Conservation (phyloP, 1,284 basidiomycete genomes). For the Stygiomarasmius scandens region DNA sequence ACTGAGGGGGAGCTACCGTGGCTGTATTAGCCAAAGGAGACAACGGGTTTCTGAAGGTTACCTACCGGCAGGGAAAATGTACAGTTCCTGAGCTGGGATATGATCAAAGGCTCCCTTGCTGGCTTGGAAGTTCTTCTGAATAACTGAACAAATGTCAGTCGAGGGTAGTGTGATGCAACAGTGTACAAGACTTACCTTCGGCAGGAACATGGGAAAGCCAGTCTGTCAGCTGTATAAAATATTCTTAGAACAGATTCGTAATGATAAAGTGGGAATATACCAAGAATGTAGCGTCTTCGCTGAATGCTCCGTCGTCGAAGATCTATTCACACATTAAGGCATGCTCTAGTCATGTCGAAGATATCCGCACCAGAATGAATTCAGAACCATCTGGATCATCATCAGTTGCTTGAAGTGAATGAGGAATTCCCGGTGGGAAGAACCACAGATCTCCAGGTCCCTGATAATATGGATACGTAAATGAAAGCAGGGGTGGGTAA, state of each 20-base stretch:
- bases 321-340: constrained; percentile 39
- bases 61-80: constrained; percentile 67
- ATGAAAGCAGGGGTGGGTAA: neutral
- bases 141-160: constrained; percentile 42
- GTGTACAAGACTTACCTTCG: constrained; percentile 33
- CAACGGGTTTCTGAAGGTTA: too few relatives aligned
- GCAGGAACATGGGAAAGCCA: constrained; percentile 65
- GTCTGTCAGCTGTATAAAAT: constrained; percentile 52
- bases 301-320: constrained; percentile 67
- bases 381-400: constrained; percentile 62
- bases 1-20: constrained; percentile 39
- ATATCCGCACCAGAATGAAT: constrained; percentile 61
- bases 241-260: constrained; percentile 5
- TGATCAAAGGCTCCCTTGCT: constrained; percentile 55
- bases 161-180: constrained; percentile 24
- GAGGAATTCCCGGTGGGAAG: constrained; percentile 71
- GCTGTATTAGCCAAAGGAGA: constrained; percentile 12
- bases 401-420: constrained; percentile 64
- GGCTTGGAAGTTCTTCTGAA: constrained; percentile 70
- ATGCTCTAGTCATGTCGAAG: neutral
- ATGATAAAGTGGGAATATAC: constrained; percentile 30
- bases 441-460: constrained; percentile 57
- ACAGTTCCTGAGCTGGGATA: constrained; percentile 61
- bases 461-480: constrained; percentile 23
- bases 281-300: constrained; percentile 70